Evolutionary conservation across 306 rosid genomes (phyloP).

Genomic region (Psophocarpus tetragonolobus): DNA sequence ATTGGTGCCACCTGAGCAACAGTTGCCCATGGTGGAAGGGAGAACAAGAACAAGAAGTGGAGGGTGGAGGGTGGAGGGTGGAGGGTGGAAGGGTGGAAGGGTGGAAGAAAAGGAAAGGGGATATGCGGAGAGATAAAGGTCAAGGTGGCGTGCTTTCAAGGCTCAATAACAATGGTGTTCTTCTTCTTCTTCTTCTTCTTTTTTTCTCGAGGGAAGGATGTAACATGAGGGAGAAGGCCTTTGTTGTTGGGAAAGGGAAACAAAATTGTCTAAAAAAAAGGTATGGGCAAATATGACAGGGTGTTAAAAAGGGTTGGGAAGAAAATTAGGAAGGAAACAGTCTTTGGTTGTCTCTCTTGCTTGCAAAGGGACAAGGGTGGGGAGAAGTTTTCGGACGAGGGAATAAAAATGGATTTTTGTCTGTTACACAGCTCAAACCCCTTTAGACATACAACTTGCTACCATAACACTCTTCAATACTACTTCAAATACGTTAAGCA

Average conservation of each 20-base stretch:
- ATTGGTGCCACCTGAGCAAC: slow-evolving; percentile 75
- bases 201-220: slow-evolving; percentile 17
- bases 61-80: too few relatives aligned
- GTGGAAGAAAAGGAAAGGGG: not conserved
- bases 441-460: too few relatives aligned
- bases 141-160: slow-evolving; percentile 43
- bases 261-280: slow-evolving; percentile 37
- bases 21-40: slow-evolving; percentile 81
- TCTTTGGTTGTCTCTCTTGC: slow-evolving; percentile 19
- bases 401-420: slow-evolving; percentile 28
- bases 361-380: slow-evolving; percentile 37
- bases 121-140: not conserved
- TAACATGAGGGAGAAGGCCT: not conserved
- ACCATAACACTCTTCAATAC: too few relatives aligned
- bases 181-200: not conserved
- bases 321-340: slow-evolving; percentile 41
- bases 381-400: slow-evolving; percentile 41
- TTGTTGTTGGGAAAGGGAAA: not conserved
- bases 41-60: not conserved
- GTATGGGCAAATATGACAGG: slow-evolving; percentile 14
- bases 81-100: too few relatives aligned
- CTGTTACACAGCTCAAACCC: slow-evolving; percentile 1
- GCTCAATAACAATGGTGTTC: slow-evolving; percentile 34
- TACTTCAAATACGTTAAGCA: too few relatives aligned
- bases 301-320: slow-evolving; percentile 36